Base-by-base conservation (phyloP, 257 asterid genomes). In the Jasminum sambac region DNA sequence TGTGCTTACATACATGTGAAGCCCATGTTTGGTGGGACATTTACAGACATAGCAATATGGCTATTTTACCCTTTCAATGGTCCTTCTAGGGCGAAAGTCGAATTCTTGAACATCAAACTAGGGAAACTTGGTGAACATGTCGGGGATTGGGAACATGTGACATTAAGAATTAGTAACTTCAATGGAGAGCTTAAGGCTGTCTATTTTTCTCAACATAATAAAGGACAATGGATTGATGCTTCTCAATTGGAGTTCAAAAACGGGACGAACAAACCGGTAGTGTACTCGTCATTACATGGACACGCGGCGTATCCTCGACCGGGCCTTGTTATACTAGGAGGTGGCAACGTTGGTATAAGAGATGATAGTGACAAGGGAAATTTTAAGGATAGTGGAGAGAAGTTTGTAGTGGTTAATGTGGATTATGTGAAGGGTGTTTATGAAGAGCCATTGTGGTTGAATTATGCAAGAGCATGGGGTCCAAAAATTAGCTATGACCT, bases 101-200 rank as follows among this genome's bases (percentile, higher is more conserved):
- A 82, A 74, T 83, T 87, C 74, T 34, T 92, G 2, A 80, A 81
- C 19, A 48, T 92, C 0, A 9, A 82, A 0, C 63, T 92, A 0
- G 95, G 95, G 0, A 87, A 69, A 67, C 82, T 92, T 1, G 96
- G 98, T 0, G 82, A 92, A 48, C 98, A 92, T 17, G 80, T 88
- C 0, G 97, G 98, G 0, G 98, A 92, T 21, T 92, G 96, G 95
- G 98, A 92, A 52, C 98, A 92, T 68, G 80, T 88, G n/a, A 87
- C 97, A 0, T 52, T 90, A 30, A 84, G 98, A 59, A 78, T 92
- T 4, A 92, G 97, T 74, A 92, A 92, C 68, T 74, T 88, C 70
- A 74, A 87, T 61, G 98, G 98, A 26, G 91, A 83, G 84, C 58
- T 92, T 24, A 76, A 78, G 50, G 63, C 80, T 10, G 74, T 87